Base-by-base conservation (phyloP, 352 stramenopile genomes). In the Phytophthora lateralis region DNA sequence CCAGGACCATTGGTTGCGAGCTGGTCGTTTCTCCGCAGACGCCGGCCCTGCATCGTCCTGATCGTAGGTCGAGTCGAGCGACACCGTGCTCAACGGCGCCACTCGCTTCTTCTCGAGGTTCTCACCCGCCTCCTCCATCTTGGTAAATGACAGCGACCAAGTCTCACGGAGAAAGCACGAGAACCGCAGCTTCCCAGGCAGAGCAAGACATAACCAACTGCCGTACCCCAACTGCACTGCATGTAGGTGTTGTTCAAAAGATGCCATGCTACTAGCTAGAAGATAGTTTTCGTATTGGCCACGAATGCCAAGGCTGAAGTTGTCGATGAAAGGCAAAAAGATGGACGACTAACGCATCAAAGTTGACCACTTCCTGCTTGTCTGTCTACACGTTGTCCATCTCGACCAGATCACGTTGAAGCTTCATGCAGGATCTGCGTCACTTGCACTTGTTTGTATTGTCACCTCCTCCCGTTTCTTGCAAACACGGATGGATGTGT, bases 31-130 rank as follows among this genome's bases (percentile, higher is more conserved):
- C 38, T 63, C 44, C 6, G 8, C 21, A 6, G n/a, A 20, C 12
- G 27, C 26, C 15, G 20, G 8, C 39, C n/a, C 29, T 60, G 12
- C 54, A 60, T 55, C 52, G 5, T 30, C 47, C 14, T 45, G 21
- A 15, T 64, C 62, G 9, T 60, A 66, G 1, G 35, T 59, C 30
- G 67, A 69, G 15, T 69, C 63, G 15, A 75, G 56, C 10, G 67
- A 75, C n/a, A 69, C 57, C 24, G 63, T 72, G 29, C 67, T 75
- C n/a, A 50, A 41, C 20, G 57, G 42, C 24, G 44, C 48, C 15
- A 45, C 41, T 18, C 38, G 63, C 50, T 75, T 72, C n/a, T 42
- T 30, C 14, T 47, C 39, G 18, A 44, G 15, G 15, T 11, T 50
- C 17, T 50, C 48, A 3, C 18, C 42, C 39, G 53, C 63, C 9